Evolutionary conservation across 176 grass and related monocot genomes (phyloP).

Genomic region (Coix lacrymajobi): DNA sequence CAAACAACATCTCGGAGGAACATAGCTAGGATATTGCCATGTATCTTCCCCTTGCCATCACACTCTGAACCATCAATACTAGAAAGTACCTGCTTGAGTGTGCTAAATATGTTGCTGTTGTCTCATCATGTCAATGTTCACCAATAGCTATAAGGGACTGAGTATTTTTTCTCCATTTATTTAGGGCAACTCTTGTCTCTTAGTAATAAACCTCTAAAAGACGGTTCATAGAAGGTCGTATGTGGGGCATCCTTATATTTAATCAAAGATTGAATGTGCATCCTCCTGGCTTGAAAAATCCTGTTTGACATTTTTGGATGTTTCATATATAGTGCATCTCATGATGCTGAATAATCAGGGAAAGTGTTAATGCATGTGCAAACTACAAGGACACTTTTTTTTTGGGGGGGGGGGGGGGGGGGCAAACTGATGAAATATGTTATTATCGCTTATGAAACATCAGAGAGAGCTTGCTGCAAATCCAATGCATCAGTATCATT

Average conservation of each 20-base stretch:
- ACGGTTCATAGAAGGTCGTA: not conserved
- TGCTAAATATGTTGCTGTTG: not conserved
- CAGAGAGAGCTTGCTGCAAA: conserved; percentile 5
- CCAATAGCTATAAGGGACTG: not conserved
- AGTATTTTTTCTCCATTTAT: not conserved
- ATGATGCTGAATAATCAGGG: not conserved
- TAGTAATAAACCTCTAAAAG: not conserved
- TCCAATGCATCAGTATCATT: conserved; percentile 11
- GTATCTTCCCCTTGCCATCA: not conserved
- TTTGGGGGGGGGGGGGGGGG: too few relatives aligned
- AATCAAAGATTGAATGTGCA: not conserved
- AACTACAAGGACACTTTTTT: not conserved
- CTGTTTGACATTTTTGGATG: not conserved
- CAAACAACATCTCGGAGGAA: not conserved
- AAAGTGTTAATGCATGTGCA: not conserved
- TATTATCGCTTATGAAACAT: not conserved
- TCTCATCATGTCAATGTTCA: not conserved
- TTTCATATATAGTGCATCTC: conserved; percentile 11
- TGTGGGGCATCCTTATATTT: not conserved
- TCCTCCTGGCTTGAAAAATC: not conserved
- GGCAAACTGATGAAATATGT: not conserved
- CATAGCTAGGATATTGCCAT: conserved; percentile 2
- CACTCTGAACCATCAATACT: not conserved
- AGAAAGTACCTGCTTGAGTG: not conserved
- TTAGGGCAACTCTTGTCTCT: not conserved